These are phyloP conservation scores for Yarrowia sp. DNA, from an alignment of 805 yeast genomes.

Conservation along the genomic window DNA sequence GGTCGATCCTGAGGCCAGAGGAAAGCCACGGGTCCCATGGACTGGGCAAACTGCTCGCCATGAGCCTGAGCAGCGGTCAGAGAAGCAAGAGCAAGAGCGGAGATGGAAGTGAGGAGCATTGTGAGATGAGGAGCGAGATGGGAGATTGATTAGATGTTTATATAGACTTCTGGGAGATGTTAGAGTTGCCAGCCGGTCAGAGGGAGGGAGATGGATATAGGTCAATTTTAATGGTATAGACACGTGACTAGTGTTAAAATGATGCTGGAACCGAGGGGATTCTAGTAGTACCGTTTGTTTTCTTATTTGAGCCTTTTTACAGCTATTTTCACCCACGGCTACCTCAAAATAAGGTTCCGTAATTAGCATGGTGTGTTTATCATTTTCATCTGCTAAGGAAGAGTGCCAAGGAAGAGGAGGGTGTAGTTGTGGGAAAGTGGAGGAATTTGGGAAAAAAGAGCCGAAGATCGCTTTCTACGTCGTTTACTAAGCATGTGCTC, in stretches of 20 bases:
- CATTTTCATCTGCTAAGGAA: slow-evolving; percentile 17
- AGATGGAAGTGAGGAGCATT: slow-evolving; percentile 25
- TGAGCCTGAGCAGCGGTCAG: slow-evolving; percentile 33
- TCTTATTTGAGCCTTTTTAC: not conserved
- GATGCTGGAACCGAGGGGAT: not conserved
- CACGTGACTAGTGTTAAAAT: not conserved
- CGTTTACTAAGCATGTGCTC: no score
- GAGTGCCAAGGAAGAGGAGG: slow-evolving; percentile 16
- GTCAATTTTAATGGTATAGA: not conserved
- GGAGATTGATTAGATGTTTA: slow-evolving; percentile 8
- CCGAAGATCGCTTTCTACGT: no score
- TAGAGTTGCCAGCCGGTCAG: not conserved
- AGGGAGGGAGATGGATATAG: not conserved
- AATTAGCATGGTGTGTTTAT: not conserved
- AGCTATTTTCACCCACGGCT: not conserved
- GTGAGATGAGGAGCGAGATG: not conserved
- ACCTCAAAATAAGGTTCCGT: not conserved
- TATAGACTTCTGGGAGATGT: not conserved
- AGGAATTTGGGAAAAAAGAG: no score
- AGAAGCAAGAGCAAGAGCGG: slow-evolving; percentile 22
- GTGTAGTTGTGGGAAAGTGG: no score
- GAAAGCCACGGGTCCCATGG: slow-evolving; percentile 44
- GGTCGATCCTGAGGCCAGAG: slow-evolving; percentile 46
- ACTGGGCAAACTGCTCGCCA: slow-evolving; percentile 40
- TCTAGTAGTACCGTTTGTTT: not conserved